Conservation (phyloP, 306 rosid species). For the Gleditsia sinensis region DNA sequence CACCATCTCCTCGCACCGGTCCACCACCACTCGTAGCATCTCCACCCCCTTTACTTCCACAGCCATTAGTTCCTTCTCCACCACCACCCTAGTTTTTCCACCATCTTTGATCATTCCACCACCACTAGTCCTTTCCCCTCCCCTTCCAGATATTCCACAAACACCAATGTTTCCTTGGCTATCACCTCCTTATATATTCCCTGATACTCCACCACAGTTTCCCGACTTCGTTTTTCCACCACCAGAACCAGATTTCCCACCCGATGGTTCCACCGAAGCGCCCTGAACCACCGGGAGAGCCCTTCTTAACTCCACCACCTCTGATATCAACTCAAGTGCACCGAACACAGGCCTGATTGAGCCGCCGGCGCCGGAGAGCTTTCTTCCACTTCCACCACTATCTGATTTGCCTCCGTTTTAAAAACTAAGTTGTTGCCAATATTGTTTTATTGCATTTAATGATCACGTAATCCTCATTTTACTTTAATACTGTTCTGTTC, state of each 20-base stretch:
- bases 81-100: slow-evolving; percentile 3
- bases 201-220: slow-evolving; percentile 16
- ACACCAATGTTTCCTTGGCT: slow-evolving; percentile 53
- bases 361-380: slow-evolving; percentile 45
- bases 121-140: slow-evolving; percentile 50
- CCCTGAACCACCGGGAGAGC: slow-evolving; percentile 39
- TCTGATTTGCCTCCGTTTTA: slow-evolving; percentile 29
- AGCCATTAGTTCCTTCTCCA: slow-evolving; percentile 32
- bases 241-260: slow-evolving; percentile 29
- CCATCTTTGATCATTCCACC: slow-evolving; percentile 44
- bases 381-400: slow-evolving; percentile 15
- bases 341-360: slow-evolving; percentile 33
- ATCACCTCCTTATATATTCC: slow-evolving; percentile 47
- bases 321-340: slow-evolving; percentile 35
- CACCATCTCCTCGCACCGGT: slow-evolving; percentile 32
- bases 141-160: slow-evolving; percentile 30
- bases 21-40: background rate
- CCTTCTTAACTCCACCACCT: slow-evolving; percentile 44
- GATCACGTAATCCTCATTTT: background rate
- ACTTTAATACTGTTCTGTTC: background rate
- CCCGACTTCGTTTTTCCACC: slow-evolving; percentile 47
- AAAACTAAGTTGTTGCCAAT: slow-evolving; percentile 3
- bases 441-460: background rate
- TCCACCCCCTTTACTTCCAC: slow-evolving; percentile 22
- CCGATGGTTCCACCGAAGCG: slow-evolving; percentile 36